Evolutionary conservation across 331 rosid genomes (phyloP), one percentile per base, ranked within the genome.

Genomic region (Quercus phellos): DNA sequence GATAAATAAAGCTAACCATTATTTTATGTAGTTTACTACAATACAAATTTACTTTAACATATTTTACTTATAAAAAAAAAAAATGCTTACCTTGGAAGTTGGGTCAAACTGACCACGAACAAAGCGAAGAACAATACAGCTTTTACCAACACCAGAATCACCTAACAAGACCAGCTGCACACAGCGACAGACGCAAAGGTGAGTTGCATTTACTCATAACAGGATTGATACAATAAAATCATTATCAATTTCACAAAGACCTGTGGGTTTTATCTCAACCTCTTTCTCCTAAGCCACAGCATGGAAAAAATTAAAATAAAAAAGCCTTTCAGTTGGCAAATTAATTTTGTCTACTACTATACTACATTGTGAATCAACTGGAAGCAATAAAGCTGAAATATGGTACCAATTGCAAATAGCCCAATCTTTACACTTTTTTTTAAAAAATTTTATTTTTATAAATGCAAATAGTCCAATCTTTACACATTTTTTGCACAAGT

Each of bases 61-160:
- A 38, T 38, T 38, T 38, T 38, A 38, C 46, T 38, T 38, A 38
- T 2, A 11, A 38, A 38, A 38, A 38, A 38, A 38, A 38, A 35
- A 35, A 34, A 68, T 80, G 69, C 81, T 80, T 67, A 93, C 99
- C 98, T 95, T 95, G 84, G 99, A 95, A 22, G 98, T 91, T 32
- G 99, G 98, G 82, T 95, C 99, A 88, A 95, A 95, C 82, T 88
- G 98, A 78, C 99, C 98, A 70, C 99, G 98, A 70, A 95, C 99
- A 89, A 95, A 95, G 43, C 98, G 89, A 70, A 95, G 97, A 78
- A 95, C 99, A 86, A 95, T 95, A 73, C 99, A 95, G 80, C 99
- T 95, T 86, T 95, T 95, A 79, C 99, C 98, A 82, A 95, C 99
- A 55, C 99, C 99, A 80, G 99, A 95, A 85, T 95, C 99, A 78